Percentiles rank a stretch among this genome's conserved stretches.
Conservation (phyloP, 306 rosid genomes). For the Gastrolobium bilobum region DNA sequence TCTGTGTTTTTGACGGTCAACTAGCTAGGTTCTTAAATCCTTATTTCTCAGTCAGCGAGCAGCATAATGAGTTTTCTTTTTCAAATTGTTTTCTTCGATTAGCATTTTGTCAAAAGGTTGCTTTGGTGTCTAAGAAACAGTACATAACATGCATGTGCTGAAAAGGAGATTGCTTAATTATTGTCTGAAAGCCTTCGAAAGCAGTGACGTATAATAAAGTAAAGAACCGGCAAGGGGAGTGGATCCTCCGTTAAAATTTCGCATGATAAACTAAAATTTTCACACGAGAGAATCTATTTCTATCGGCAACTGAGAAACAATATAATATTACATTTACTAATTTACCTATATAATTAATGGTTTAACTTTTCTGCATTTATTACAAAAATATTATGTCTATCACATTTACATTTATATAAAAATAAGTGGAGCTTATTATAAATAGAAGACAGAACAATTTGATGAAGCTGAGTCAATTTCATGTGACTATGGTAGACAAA, state of each 20-base stretch:
- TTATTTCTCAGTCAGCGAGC: neutral
- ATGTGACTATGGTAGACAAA: no score
- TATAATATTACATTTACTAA: no score
- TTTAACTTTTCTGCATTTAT: no score
- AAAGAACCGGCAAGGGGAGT: neutral
- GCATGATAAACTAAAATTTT: no score
- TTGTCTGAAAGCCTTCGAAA: neutral
- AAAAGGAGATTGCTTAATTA: neutral
- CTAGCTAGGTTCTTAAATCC: neutral
- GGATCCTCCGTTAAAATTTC: no score
- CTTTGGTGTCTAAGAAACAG: constrained; percentile 1
- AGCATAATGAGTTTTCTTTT: neutral
- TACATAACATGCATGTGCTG: neutral
- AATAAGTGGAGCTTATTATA: no score
- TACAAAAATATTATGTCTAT: no score
- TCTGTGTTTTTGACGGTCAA: constrained; percentile 27
- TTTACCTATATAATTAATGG: no score
- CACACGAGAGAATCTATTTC: neutral
- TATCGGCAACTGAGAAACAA: neutral
- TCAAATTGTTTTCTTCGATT: neutral
- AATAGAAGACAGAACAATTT: no score
- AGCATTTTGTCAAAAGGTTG: constrained; percentile 1
- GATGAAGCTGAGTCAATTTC: no score
- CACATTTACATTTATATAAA: no score
- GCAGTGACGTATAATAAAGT: neutral